Evolutionary conservation across 2,329 filamentous ascomycete species (phyloP).

Genomic region (Phyllosticta paracitricarpa): DNA sequence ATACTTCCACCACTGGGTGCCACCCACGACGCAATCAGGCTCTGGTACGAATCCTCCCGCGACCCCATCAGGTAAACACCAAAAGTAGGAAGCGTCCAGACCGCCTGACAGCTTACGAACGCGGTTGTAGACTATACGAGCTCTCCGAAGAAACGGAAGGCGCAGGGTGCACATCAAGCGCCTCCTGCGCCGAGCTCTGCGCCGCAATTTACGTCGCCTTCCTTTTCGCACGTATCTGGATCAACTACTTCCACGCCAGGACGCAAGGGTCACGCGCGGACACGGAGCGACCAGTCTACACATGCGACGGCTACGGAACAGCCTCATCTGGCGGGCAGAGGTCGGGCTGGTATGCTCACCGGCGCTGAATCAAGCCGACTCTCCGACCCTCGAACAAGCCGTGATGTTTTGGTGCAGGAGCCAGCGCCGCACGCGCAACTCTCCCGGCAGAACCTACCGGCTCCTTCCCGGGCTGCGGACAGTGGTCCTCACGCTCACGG

Average conservation of each 20-base stretch:
- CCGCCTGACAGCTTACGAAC: slow-evolving; percentile 32
- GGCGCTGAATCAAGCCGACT: slow-evolving; percentile 8
- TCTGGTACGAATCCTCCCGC: slow-evolving; percentile 55
- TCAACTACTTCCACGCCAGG: slow-evolving; percentile 8
- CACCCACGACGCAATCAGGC: slow-evolving; percentile 57
- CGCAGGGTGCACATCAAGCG: slow-evolving; percentile 43
- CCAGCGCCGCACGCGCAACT: slow-evolving; percentile 2
- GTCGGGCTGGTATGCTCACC: slow-evolving; percentile 6
- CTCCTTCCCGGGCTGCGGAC: background rate
- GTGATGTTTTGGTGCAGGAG: background rate
- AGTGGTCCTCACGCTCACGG: background rate
- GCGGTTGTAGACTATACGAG: slow-evolving; percentile 54
- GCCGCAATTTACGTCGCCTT: slow-evolving; percentile 29
- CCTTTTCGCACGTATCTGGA: slow-evolving; percentile 9
- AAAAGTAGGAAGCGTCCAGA: slow-evolving; percentile 23
- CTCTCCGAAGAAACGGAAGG: slow-evolving; percentile 80
- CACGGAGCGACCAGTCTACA: slow-evolving; percentile 9
- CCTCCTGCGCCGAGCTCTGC: slow-evolving; percentile 42
- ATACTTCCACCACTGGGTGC: slow-evolving; percentile 90
- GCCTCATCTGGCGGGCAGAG: slow-evolving; percentile 6
- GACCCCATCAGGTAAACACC: slow-evolving; percentile 58
- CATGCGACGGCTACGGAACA: slow-evolving; percentile 1
- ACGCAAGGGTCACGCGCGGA: slow-evolving; percentile 9
- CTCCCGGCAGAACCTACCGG: background rate
- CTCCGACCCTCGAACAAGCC: slow-evolving; percentile 8